Base-by-base conservation (phyloP, 371 early-diverging fungal species). In the Massospora cicadina region DNA sequence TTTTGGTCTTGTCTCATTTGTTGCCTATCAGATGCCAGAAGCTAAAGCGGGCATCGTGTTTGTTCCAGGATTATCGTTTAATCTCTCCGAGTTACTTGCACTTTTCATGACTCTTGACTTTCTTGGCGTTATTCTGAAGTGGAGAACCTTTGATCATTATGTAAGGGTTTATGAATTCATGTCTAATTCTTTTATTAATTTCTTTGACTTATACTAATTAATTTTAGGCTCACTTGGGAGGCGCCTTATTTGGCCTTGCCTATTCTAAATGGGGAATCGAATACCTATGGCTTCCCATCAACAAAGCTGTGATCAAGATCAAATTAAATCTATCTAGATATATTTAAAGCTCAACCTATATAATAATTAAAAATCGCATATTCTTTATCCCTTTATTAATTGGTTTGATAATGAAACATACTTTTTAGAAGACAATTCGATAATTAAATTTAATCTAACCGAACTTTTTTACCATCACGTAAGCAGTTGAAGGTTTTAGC, bases 21-120 rank as follows among this genome's bases (percentile, higher is more conserved):
- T 78, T 1, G 81, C 86, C 25, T 70, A 75, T 29, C 24, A 79
- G 62, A 74, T 77, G 58, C 90, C 90, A 0, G 67, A 86, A 21
- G 70, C 82, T 1, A 75, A 77, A 25, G 78, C 88, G 1, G 73
- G 73, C 32, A 66, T 90, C 1, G 77, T 87, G 28, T 88, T 90
- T 63, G 66, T 90, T 26, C 89, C 90, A 1, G 81, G 84, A 67
- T 60, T 88, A 1, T 81, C 84, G 0, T 77, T 86, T 68, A 75
- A 83, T 33, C 72, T 86, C 54, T 74, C 81, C 1, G 62, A 76
- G 58, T 79, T 79, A 1, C 65, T 84, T 33, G 79, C 80, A 23
- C 77, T 75, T 0, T 64, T 86, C 61, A 79, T 84, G 79, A 73
- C 72, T 17, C 72, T 86, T 55, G 86, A 86, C 66, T 65, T 81